Conservation (phyloP, 2,329 filamentous ascomycete species). For the Amauroascus niger region DNA sequence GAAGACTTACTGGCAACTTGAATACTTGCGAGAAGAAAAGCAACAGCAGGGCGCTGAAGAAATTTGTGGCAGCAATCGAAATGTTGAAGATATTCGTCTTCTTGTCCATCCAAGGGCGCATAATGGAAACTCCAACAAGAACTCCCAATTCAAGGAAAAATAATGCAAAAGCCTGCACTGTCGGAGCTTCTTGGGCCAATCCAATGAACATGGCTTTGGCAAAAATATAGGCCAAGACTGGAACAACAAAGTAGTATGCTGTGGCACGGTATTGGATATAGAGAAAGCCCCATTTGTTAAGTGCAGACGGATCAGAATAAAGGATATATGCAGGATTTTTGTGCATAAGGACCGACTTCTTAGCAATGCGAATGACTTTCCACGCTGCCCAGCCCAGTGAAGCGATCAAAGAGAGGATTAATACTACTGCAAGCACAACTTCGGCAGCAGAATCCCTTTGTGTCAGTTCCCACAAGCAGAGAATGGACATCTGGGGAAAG, state of each 20-base stretch:
- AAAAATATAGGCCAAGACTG: slow-evolving; percentile 66
- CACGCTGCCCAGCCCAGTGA: slow-evolving; percentile 77
- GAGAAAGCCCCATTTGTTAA: slow-evolving; percentile 97
- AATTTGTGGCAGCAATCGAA: slow-evolving; percentile 79
- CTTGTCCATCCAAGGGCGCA: slow-evolving; percentile 98
- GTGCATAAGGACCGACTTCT: slow-evolving; percentile 80
- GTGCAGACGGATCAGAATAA: slow-evolving; percentile 83
- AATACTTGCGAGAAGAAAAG: slow-evolving; percentile 83
- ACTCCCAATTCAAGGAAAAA: slow-evolving; percentile 72
- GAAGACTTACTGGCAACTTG: slow-evolving; percentile 57
- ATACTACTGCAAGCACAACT: slow-evolving; percentile 78
- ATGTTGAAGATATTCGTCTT: slow-evolving; percentile 97
- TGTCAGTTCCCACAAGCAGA: slow-evolving; percentile 91
- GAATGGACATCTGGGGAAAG: slow-evolving; percentile 80
- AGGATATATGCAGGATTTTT: slow-evolving; percentile 95
- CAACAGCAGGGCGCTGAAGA: slow-evolving; percentile 80
- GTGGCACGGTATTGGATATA: slow-evolving; percentile 95
- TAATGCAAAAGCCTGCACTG: slow-evolving; percentile 70
- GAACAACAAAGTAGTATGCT: slow-evolving; percentile 89
- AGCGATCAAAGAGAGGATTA: slow-evolving; percentile 68
- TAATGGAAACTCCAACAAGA: slow-evolving; percentile 65
- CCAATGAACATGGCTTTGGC: slow-evolving; percentile 84
- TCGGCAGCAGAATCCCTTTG: slow-evolving; percentile 74
- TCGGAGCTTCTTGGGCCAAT: slow-evolving; percentile 60
- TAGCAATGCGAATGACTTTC: slow-evolving; percentile 83